A percentile compares a stretch with the other conserved stretches of the same genome.
Conservation (phyloP, 805 yeast species). For the Monosporozyma aerobia region DNA sequence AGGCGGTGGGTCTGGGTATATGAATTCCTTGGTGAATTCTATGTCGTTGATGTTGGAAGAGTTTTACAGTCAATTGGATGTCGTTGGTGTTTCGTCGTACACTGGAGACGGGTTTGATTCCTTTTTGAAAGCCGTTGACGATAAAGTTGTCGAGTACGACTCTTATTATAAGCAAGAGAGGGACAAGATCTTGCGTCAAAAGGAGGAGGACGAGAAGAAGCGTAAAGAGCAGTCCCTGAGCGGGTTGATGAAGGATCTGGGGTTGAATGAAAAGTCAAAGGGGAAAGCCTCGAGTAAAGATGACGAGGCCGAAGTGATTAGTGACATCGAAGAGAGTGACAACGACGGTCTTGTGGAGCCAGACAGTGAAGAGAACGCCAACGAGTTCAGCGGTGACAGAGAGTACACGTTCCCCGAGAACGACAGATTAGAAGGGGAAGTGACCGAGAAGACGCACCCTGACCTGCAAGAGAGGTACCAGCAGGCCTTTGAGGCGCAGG, state of each 20-base stretch:
- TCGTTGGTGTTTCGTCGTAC: conserved; percentile 84
- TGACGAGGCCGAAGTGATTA: conserved; percentile 45
- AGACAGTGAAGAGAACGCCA: conserved; percentile 42
- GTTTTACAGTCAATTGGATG: conserved; percentile 85
- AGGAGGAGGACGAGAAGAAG: conserved; percentile 64
- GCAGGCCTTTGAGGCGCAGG: conserved; percentile 55
- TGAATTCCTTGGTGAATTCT: conserved; percentile 88
- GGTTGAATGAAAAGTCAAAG: conserved; percentile 37
- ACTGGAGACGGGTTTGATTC: conserved; percentile 95
- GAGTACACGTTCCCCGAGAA: conserved; percentile 67
- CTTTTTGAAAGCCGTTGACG: conserved; percentile 73
- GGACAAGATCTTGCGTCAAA: conserved; percentile 66
- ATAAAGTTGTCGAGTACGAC: conserved; percentile 80
- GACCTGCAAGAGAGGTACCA: conserved; percentile 61
- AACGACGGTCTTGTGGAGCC: conserved; percentile 34
- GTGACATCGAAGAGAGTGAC: conserved; percentile 35
- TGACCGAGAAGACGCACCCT: conserved; percentile 36
- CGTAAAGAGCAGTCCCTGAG: conserved; percentile 63
- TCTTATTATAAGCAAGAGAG: conserved; percentile 78
- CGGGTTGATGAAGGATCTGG: conserved; percentile 79
- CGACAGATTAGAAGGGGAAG: conserved; percentile 48
- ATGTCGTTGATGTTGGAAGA: conserved; percentile 96
- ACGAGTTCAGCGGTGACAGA: conserved; percentile 39
- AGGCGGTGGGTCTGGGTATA: conserved; percentile 61
- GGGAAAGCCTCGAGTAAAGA: conserved; percentile 30